Evolutionary conservation across 441 rosid species (phyloP), one percentile per base, ranked within the genome.

Genomic region (Codiaeum variegatum): DNA sequence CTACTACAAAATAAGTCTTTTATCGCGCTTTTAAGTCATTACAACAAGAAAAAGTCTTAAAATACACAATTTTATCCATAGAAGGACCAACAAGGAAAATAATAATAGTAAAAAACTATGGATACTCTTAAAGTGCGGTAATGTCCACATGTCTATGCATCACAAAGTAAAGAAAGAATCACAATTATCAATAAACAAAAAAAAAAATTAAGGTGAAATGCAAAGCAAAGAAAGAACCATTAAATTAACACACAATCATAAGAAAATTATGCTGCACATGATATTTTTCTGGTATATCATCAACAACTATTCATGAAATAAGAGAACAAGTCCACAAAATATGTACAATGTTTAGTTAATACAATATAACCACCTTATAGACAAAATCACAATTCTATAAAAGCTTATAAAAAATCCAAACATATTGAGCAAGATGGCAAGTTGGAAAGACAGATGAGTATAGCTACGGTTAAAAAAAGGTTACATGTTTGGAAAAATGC

Each of bases 401-500:
- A 69, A n/a, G n/a, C 3, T 3, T 2, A 65, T 56, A n/a, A n/a
- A n/a, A n/a, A n/a, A n/a, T n/a, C 64, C 29, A 66, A 34, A 58
- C 28, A 1, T 16, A 40, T 34, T 8, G 26, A 58, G 5, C 56
- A 49, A 32, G 28, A 32, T 69, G 80, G 18, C 54, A 31, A 16
- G 3, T 28, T 44, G 42, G 26, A 6, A 38, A 60, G 58, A 69
- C 44, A 26, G 42, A 62, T 61, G 49, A 75, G 36, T 28, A 59
- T 23, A 3, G 21, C 3, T 28, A 32, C 47, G 15, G 36, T 31
- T 31, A 72, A 3, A 18, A 72, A n/a, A 23, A 73, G 47, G 77
- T 71, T 76, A 85, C 94, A 87, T 87, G 93, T 76, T 91, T 91
- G 46, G 94, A 80, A 74, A 91, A 88, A 44, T 90, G 86, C 77